phyloP scores from a whole-genome alignment of 2,329 filamentous ascomycete genomes.

The Daldinia eschscholtzii region DNA sequence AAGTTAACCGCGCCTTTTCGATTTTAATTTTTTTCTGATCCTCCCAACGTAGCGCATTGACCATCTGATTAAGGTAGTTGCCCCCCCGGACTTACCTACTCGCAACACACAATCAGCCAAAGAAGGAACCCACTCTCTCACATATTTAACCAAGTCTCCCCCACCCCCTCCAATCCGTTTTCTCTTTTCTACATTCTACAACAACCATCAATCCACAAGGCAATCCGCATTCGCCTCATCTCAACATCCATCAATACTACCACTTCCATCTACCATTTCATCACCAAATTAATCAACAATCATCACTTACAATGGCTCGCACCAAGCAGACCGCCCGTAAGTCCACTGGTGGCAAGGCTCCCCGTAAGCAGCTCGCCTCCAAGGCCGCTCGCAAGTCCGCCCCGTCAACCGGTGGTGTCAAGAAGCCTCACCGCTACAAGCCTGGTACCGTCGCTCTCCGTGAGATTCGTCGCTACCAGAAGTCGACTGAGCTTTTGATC shows the following conservation, averaged over 20 bases:
- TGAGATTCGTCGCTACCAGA: slow-evolving; percentile 99
- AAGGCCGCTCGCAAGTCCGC: slow-evolving; percentile 99
- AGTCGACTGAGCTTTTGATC: slow-evolving; percentile 95
- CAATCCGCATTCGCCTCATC: slow-evolving; percentile 44
- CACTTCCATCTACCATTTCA: slow-evolving; percentile 48
- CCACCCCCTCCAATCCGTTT: slow-evolving; percentile 48
- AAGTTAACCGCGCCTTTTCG: slow-evolving; percentile 34
- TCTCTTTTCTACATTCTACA: slow-evolving; percentile 46
- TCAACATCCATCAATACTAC: slow-evolving; percentile 47
- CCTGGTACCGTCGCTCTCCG: slow-evolving; percentile 95
- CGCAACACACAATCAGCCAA: slow-evolving; percentile 51
- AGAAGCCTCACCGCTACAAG: slow-evolving; percentile 94
- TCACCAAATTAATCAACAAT: slow-evolving; percentile 46
- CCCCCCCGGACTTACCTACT: slow-evolving; percentile 23
- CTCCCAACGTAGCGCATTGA: slow-evolving; percentile 34
- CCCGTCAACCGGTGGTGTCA: slow-evolving; percentile 95
- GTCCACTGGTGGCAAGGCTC: slow-evolving; percentile 83
- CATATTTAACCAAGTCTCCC: slow-evolving; percentile 52
- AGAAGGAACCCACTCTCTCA: slow-evolving; percentile 36
- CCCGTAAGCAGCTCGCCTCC: slow-evolving; percentile 97
- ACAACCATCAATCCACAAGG: slow-evolving; percentile 31
- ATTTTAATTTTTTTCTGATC: slow-evolving; percentile 33
- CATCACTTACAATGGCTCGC: slow-evolving; percentile 68
- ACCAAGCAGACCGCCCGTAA: slow-evolving; percentile 79
- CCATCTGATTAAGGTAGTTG: slow-evolving; percentile 37